Conservation (phyloP, 2,329 filamentous ascomycete species). For the Dactylellina drechsleri region DNA sequence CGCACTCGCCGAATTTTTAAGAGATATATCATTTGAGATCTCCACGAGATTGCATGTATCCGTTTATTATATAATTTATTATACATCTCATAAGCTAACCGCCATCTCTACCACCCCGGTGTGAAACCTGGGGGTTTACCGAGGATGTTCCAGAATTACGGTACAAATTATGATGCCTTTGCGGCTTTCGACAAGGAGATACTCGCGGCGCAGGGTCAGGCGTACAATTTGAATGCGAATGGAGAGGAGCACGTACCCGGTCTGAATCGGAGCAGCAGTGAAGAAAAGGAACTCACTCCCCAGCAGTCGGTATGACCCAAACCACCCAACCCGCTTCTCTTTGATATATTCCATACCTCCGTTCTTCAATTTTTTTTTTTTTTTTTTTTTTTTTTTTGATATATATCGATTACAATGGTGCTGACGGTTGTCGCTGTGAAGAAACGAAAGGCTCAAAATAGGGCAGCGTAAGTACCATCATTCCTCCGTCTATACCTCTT, state of each 20-base stretch:
- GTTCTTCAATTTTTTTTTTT: background rate
- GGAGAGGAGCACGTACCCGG: constrained; percentile 27
- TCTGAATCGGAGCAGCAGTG: constrained; percentile 62
- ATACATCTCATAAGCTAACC: constrained; percentile 26
- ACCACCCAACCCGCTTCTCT: constrained; percentile 56
- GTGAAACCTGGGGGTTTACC: constrained; percentile 21
- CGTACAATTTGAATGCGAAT: constrained; percentile 20
- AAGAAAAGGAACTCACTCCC: constrained; percentile 69
- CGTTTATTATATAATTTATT: background rate
- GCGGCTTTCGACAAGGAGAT: constrained; percentile 51
- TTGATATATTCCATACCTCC: constrained; percentile 5
- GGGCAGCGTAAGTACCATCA: constrained; percentile 72
- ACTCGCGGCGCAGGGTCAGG: constrained; percentile 46
- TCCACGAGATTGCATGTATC: too few species aligned
- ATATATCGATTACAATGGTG: constrained; percentile 35
- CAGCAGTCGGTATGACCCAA: constrained; percentile 62
- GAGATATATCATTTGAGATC: background rate
- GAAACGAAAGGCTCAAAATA: constrained; percentile 76
- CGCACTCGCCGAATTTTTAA: background rate
- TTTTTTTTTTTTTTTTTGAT: too few species aligned
- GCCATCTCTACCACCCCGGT: constrained; percentile 20
- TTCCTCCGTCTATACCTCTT: constrained; percentile 18
- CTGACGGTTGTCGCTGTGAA: constrained; percentile 63
- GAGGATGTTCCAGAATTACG: constrained; percentile 53
- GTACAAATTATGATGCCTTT: constrained; percentile 50